phyloP scores from a whole-genome alignment of 331 rosid species.

The Quercus lobata region DNA sequence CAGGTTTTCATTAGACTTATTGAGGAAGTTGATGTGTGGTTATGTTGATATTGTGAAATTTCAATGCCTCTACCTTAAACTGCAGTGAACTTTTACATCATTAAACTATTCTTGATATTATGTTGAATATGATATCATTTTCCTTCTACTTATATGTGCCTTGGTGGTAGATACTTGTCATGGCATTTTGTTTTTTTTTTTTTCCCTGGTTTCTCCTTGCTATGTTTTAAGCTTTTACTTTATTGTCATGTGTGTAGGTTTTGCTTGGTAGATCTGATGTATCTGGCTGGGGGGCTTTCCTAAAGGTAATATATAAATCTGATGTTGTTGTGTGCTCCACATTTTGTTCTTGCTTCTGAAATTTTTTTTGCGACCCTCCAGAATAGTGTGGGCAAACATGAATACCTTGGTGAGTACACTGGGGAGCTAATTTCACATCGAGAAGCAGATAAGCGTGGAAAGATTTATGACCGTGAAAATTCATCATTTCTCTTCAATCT shows the following conservation, averaged over 20 bases:
- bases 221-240: neutral
- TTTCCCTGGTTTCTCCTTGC: neutral
- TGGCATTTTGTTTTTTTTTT: neutral
- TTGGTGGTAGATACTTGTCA: neutral
- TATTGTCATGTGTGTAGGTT: conserved; percentile 49
- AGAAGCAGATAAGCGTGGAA: conserved; percentile 99
- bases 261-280: conserved; percentile 95
- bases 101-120: neutral
- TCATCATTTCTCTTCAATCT: conserved; percentile 97
- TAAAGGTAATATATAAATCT: conserved; percentile 55
- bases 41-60: neutral
- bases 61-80: neutral
- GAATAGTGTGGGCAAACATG: conserved; percentile 96
- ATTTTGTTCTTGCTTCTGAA: conserved; percentile 19
- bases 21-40: neutral
- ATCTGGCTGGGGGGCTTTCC: conserved; percentile 99
- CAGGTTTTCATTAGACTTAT: neutral
- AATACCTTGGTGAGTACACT: conserved; percentile 98
- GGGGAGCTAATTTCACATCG: conserved; percentile 96
- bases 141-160: neutral
- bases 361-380: conserved; percentile 40
- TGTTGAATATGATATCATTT: neutral
- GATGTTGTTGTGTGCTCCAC: conserved; percentile 5
- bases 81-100: neutral
- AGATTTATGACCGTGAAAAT: conserved; percentile 97